Evolutionary conservation across 441 rosid genomes (phyloP), one percentile per base, ranked within the genome.

Genomic region (Bocquillonia castaneifolia): DNA sequence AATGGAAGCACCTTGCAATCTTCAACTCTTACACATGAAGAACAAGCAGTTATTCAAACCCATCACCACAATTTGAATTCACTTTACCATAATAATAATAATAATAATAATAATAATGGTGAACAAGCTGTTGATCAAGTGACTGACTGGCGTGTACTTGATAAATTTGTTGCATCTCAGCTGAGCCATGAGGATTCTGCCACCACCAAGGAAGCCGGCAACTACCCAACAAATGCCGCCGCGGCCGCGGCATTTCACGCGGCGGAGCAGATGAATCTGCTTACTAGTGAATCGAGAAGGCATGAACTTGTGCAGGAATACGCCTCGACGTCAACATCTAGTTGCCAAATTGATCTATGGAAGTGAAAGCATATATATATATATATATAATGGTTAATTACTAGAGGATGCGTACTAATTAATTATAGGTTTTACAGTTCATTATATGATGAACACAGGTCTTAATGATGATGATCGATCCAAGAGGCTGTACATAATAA

Each of bases 121-220:
- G 84, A 89, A 52, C 90, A 79, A 72, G 85, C 76, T 25, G 83
- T 75, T 32, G 95, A 90, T 61, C 91, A 88, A 77, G 87, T 85
- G 25, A 90, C 90, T 0, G 99, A 95, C 69, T 95, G 99, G 99
- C 84, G 98, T 58, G 90, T 90, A 18, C 90, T 95, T 18, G 98
- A 95, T 78, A 92, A 95, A 72, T 92, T 95, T 59, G 98, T 95
- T 5, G 99, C 99, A 0, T 95, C 96, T 52, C 99, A 95, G 78
- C 85, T 95, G 14, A 90, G 98, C 79, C 88, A 90, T 44, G 99
- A 89, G 58, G 86, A 87, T 14, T 4, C 5, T 69, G 72, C 78
- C 57, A 70, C 78, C 57, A 70, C 77, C 2, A 78, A 80, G 81
- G 86, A 75, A 67, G n/a, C n/a, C n/a, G 57, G 59, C 51, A 74